Evolutionary conservation across 306 rosid genomes (phyloP).

Genomic region (Dicorynia guianensis): DNA sequence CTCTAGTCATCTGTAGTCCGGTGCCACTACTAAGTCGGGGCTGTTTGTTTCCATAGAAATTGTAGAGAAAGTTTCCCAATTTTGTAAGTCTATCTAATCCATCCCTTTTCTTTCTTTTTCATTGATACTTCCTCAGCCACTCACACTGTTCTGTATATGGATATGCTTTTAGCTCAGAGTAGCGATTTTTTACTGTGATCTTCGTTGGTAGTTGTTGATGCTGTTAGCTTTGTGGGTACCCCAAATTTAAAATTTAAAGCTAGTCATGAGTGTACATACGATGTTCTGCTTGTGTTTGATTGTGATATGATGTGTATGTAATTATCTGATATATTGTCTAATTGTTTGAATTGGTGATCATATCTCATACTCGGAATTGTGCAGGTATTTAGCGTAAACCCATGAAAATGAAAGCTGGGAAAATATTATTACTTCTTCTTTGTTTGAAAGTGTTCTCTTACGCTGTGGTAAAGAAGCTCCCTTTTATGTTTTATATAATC

Average conservation of each 20-base stretch:
- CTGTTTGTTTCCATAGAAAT: not conserved
- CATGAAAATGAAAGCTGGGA: conserved; percentile 59
- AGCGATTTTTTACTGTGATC: not conserved
- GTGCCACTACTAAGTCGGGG: not conserved
- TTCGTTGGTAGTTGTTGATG: not conserved
- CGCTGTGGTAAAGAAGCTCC: conserved; percentile 59
- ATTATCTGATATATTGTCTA: not conserved
- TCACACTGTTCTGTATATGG: not conserved
- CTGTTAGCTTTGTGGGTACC: not conserved
- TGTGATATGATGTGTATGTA: not conserved
- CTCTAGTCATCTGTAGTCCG: too few relatives aligned
- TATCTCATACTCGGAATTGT: not conserved
- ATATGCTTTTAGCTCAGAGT: not conserved
- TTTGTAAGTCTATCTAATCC: not conserved
- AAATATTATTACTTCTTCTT: conserved; percentile 53
- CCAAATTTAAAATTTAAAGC: not conserved
- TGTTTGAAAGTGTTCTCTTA: conserved; percentile 49
- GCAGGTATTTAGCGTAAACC: conserved; percentile 43
- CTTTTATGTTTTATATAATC: not conserved
- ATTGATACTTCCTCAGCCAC: too few relatives aligned
- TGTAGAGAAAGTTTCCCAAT: not conserved
- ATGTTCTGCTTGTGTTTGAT: not conserved
- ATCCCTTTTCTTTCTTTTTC: not conserved
- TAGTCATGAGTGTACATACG: not conserved
- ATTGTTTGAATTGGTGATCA: conserved; percentile 1